Evolutionary conservation across 2,329 filamentous ascomycete genomes (phyloP).

Genomic region (Alternaria arbusti): DNA sequence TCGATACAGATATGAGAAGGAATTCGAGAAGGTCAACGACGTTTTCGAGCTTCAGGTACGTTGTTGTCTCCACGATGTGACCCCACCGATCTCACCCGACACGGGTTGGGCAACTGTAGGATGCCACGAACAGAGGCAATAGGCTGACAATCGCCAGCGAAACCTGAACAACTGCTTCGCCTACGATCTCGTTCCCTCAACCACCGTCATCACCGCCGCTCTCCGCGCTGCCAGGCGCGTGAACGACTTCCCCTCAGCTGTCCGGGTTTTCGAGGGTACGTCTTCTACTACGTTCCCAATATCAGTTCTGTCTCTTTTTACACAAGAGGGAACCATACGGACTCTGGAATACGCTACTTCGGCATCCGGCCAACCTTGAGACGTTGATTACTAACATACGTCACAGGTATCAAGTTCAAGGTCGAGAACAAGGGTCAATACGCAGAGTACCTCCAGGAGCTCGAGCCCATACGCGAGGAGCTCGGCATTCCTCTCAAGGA

Average conservation of each 20-base stretch:
- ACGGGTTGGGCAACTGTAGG: slow-evolving; percentile 8
- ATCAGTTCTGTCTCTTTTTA: neutral
- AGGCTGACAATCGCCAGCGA: slow-evolving; percentile 61
- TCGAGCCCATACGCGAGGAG: slow-evolving; percentile 91
- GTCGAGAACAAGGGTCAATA: slow-evolving; percentile 99
- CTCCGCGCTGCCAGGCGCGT: slow-evolving; percentile 93
- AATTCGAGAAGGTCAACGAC: slow-evolving; percentile 96
- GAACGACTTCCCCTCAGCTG: slow-evolving; percentile 97
- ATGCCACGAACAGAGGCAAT: neutral
- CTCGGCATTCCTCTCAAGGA: slow-evolving; percentile 91
- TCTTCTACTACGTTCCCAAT: slow-evolving; percentile 9
- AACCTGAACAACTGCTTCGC: slow-evolving; percentile 99
- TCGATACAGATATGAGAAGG: slow-evolving; percentile 88
- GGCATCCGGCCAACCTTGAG: slow-evolving; percentile 7
- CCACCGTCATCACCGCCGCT: slow-evolving; percentile 87
- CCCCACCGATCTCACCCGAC: slow-evolving; percentile 24
- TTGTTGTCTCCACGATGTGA: slow-evolving; percentile 17
- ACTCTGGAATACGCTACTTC: neutral
- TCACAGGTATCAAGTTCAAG: slow-evolving; percentile 93
- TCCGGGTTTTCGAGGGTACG: slow-evolving; percentile 97
- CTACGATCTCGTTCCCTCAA: slow-evolving; percentile 98
- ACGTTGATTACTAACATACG: slow-evolving; percentile 31
- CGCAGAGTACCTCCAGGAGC: slow-evolving; percentile 92
- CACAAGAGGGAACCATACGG: neutral
- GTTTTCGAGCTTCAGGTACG: slow-evolving; percentile 99